A percentile compares a stretch with the other conserved stretches of the same genome.
Evolutionary conservation across 2,329 filamentous ascomycete genomes (phyloP).

Genomic region (Hirsutella rhossiliensis): DNA sequence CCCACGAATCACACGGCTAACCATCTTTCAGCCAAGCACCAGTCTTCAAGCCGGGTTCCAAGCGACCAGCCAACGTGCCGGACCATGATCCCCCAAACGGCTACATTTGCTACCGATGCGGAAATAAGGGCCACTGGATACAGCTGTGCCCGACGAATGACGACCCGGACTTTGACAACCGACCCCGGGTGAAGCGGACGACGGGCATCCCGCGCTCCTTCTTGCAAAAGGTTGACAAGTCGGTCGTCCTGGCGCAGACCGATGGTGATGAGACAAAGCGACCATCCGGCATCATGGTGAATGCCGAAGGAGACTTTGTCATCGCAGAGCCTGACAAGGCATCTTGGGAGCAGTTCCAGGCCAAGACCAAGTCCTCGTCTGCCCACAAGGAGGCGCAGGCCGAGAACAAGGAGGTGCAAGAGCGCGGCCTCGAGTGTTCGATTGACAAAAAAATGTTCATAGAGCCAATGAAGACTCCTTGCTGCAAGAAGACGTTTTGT

Average conservation of each 20-base stretch:
- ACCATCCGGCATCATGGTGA: constrained; percentile 88
- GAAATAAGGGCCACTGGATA: constrained; percentile 98
- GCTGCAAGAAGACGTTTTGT: constrained; percentile 97
- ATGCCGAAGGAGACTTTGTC: constrained; percentile 94
- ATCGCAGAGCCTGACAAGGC: constrained; percentile 92
- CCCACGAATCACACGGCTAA: constrained; percentile 17
- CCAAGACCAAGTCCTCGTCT: constrained; percentile 79
- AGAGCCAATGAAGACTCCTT: constrained; percentile 98
- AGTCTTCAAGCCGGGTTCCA: constrained; percentile 47
- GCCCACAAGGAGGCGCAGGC: constrained; percentile 66
- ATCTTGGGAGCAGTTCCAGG: constrained; percentile 94
- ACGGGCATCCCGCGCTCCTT: constrained; percentile 95
- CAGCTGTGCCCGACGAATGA: constrained; percentile 97
- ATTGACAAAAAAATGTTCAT: constrained; percentile 98
- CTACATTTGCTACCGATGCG: constrained; percentile 93
- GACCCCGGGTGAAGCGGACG: constrained; percentile 86
- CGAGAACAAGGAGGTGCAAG: constrained; percentile 76
- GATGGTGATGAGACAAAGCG: constrained; percentile 74
- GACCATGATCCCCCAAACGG: constrained; percentile 88
- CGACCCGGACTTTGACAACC: constrained; percentile 89
- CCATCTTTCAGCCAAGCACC: constrained; percentile 41
- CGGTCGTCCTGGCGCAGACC: constrained; percentile 59
- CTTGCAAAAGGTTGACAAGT: constrained; percentile 90
- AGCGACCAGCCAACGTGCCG: constrained; percentile 64
- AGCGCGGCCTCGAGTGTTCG: constrained; percentile 80